Base-by-base conservation (phyloP, 768 basidiomycete genomes). In the Lentinula lateritia region DNA sequence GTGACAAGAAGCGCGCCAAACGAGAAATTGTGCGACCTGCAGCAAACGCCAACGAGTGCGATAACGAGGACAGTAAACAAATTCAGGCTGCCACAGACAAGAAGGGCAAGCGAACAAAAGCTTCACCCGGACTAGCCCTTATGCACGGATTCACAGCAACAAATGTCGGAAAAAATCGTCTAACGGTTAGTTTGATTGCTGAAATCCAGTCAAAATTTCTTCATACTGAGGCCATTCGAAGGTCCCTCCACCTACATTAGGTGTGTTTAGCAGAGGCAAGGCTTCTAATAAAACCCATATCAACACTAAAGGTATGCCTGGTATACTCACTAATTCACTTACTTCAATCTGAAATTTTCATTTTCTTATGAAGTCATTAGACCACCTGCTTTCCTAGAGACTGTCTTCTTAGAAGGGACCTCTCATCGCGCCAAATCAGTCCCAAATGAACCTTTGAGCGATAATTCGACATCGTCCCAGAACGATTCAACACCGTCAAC, bases 121-220 rank as follows among this genome's bases (percentile, higher is more conserved):
- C 75, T 81, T 8, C 72, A 13, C 38, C 80, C 1, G 83, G 80
- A 4, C 75, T 88, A 38, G 86, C 87, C 0, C 74, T 90, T 32
- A 84, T 90, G 84, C 84, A 88, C 63, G 86, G 85, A 0, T 87
- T 89, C 67, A 72, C 78, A 15, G 82, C 88, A 0, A 80, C 79
- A 5, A 88, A 86, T 63, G 78, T 90, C 2, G 84, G 86, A 13
- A 81, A 78, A 57, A 78, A 81, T 60, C 80, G 88, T 43, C 68
- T 90, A 10, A 90, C 88, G 59, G 88, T 88, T 65, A 53, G 78
- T 52, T 15, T 5, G 18, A 4, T 36, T 12, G 20, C 20, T 23
- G 52, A 10, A 12, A 41, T 36, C 52, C 35, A 13, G 10, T n/a
- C 38, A 32, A 53, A 15, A 28, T 41, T 52, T 46, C 42, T 35